phyloP scores from a whole-genome alignment of 2,329 filamentous ascomycete genomes.

The Botrytis fragariae region DNA sequence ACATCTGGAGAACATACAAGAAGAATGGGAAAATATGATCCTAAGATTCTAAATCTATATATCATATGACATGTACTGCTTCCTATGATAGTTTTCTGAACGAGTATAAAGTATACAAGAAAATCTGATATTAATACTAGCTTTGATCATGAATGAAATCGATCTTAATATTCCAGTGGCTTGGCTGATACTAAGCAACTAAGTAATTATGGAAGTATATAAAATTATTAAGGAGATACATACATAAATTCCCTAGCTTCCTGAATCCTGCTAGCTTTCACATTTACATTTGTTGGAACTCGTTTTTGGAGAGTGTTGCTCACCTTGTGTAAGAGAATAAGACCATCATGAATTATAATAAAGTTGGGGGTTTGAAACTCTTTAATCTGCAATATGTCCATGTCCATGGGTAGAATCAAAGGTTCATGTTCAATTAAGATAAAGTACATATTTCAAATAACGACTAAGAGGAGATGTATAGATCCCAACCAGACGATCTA shows the following conservation, averaged over 20 bases:
- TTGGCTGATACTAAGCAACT: background rate
- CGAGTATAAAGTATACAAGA: background rate
- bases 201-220: background rate
- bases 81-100: background rate
- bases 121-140: background rate
- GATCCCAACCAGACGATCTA: background rate
- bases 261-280: background rate
- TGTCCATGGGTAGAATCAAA: background rate
- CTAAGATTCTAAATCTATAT: background rate
- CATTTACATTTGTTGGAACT: background rate
- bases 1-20: background rate
- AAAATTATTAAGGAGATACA: fast-evolving
- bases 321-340: background rate
- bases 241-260: background rate
- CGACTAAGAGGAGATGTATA: background rate
- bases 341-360: background rate
- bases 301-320: background rate
- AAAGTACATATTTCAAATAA: background rate
- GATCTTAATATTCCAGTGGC: background rate
- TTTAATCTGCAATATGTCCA: background rate
- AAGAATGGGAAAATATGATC: background rate
- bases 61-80: background rate
- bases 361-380: background rate
- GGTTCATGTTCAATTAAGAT: background rate
- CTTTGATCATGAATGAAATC: background rate